Evolutionary conservation across 2,329 filamentous ascomycete species (phyloP), one percentile per base, ranked within the genome.

Genomic region (Madurella fahalii): DNA sequence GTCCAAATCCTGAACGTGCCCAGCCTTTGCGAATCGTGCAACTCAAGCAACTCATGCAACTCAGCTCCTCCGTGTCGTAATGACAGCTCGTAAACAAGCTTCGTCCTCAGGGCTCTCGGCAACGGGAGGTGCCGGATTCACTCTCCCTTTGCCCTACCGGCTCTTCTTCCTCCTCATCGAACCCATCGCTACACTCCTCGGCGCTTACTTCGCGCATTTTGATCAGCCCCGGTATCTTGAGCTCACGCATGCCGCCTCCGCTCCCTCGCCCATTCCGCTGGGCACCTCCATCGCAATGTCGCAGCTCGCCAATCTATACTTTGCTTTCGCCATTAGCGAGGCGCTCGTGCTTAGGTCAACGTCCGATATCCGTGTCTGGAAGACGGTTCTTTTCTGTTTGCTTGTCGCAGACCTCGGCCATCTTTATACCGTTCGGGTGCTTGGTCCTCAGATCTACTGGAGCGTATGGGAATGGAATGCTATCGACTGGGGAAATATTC

Each of bases 351-450:
- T 93, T 60, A 84, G 89, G 41, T 77, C 81, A 15, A 89, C 88
- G 7, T 73, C 74, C 47, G 84, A 91, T 71, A 65, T 85, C 34
- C 75, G 76, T 20, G 87, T 93, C 54, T 93, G 89, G 89, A 77
- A 74, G 60, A 76, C 81, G 1, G 75, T 92, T 25, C 73, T 92
- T 4, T 71, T 86, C 44, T 84, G 80, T 39, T 72, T 92, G 55
- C 76, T 92, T 32, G 68, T 92, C 15, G 89, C 86, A n/a, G 89
- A 93, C 68, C 68, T 90, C 34, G 89, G 88, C 3, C 89, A 92
- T 69, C 71, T 92, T 52, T 88, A 84, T 69, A 83, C 83, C 37
- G 77, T 91, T 56, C 72, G 74, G 37, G 73, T 73, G 30, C 73
- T 87, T 31, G 88, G 87, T 0, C 60, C 67, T 12, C 70, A 72